Conservation (phyloP, 768 basidiomycete genomes). For the Butyriboletus loyo region DNA sequence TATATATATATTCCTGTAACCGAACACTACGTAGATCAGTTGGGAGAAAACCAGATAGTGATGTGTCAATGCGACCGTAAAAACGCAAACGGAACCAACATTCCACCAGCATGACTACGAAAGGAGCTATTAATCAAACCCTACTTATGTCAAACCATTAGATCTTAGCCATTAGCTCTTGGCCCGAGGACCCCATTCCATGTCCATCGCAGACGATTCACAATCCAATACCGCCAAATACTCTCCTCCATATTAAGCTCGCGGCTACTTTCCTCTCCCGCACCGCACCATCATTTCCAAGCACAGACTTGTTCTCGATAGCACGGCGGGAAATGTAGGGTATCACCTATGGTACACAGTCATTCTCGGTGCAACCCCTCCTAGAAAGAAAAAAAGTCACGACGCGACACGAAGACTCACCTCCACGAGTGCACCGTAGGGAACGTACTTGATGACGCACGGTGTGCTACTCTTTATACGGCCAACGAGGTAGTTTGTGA, state of each 20-base stretch:
- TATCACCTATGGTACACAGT: constrained; percentile 56
- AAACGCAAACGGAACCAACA: not conserved
- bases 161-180: not conserved
- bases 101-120: not conserved
- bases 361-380: not conserved
- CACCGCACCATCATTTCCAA: constrained; percentile 67
- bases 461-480: constrained; percentile 54
- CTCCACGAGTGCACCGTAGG: constrained; percentile 70
- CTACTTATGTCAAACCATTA: not conserved
- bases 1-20: not conserved
- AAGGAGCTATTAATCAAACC: not conserved
- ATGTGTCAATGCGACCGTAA: not conserved
- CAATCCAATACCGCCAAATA: constrained; percentile 29
- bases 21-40: not conserved
- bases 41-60: too few relatives aligned
- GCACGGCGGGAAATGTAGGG: constrained; percentile 87
- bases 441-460: constrained; percentile 80
- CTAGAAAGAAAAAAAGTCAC: not conserved
- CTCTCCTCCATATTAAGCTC: constrained; percentile 26
- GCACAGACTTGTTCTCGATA: constrained; percentile 88
- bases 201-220: constrained; percentile 8
- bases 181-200: not conserved
- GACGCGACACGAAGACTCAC: constrained; percentile 31
- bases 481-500: constrained; percentile 67
- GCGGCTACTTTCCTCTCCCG: constrained; percentile 32